These are phyloP conservation scores for Hsuehochloa calcarea DNA, from an alignment of 176 grass and related monocot genomes.

Conservation along the genomic window DNA sequence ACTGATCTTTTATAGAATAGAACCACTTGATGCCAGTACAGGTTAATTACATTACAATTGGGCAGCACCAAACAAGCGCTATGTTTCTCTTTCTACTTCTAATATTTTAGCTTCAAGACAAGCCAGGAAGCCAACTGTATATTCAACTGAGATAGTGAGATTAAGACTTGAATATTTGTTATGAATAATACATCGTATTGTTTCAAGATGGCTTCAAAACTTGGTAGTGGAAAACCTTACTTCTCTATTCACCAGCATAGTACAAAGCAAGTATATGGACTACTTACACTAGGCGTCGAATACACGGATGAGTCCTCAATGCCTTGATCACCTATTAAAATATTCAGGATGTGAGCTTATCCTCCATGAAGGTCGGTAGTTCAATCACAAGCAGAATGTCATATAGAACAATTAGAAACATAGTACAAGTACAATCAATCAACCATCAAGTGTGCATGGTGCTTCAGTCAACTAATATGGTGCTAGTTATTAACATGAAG, in stretches of 20 bases:
- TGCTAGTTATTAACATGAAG: background rate
- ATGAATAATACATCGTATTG: background rate
- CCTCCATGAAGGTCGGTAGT: background rate
- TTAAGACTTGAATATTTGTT: background rate
- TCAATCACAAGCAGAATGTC: background rate
- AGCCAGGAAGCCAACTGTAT: background rate
- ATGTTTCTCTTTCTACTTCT: constrained; percentile 1
- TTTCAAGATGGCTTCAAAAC: background rate
- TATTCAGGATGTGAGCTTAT: constrained; percentile 18
- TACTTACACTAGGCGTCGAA: constrained; percentile 89
- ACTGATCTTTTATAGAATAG: background rate
- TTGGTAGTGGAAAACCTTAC: background rate
- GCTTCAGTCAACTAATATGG: background rate
- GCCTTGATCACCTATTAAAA: constrained; percentile 85
- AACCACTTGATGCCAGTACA: background rate
- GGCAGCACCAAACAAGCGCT: background rate
- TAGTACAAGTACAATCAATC: background rate
- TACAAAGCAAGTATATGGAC: background rate
- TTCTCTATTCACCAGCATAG: background rate
- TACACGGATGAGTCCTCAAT: constrained; percentile 90
- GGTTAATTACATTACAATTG: background rate
- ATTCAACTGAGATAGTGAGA: background rate
- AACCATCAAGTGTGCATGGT: background rate
- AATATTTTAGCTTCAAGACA: background rate
- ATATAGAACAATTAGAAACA: background rate